phyloP scores from a whole-genome alignment of 129 eudicot species.

The Oenanthe sinensis region DNA sequence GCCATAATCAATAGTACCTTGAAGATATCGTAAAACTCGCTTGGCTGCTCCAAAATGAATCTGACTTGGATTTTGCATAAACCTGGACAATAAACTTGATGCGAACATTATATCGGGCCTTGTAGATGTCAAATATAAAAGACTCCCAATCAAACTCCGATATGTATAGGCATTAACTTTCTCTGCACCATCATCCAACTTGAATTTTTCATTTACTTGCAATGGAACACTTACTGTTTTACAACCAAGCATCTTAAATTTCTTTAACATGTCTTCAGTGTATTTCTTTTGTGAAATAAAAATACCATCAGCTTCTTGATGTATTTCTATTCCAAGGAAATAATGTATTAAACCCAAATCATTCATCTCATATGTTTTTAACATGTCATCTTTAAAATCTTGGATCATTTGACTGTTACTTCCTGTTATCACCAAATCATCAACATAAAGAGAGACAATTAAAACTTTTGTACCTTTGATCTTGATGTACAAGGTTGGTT shows the following conservation, averaged over 20 bases:
- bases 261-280: too few relatives aligned
- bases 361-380: neutral
- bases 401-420: neutral
- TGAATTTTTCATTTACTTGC: too few relatives aligned
- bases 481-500: neutral
- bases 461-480: neutral
- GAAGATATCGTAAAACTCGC: neutral
- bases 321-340: neutral
- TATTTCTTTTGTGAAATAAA: neutral
- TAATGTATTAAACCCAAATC: neutral
- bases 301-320: neutral
- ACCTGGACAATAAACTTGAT: too few relatives aligned
- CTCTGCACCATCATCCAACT: too few relatives aligned
- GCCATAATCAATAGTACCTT: neutral
- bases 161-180: too few relatives aligned
- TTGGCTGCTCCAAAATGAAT: too few relatives aligned
- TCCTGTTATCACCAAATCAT: neutral
- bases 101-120: too few relatives aligned
- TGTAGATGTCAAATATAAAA: too few relatives aligned
- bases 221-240: too few relatives aligned
- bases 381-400: neutral
- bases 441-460: neutral
- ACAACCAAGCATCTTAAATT: too few relatives aligned
- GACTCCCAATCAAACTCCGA: too few relatives aligned
- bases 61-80: too few relatives aligned